Base-by-base conservation (phyloP, 2,329 filamentous ascomycete species). In the Alternaria incomplexa region DNA sequence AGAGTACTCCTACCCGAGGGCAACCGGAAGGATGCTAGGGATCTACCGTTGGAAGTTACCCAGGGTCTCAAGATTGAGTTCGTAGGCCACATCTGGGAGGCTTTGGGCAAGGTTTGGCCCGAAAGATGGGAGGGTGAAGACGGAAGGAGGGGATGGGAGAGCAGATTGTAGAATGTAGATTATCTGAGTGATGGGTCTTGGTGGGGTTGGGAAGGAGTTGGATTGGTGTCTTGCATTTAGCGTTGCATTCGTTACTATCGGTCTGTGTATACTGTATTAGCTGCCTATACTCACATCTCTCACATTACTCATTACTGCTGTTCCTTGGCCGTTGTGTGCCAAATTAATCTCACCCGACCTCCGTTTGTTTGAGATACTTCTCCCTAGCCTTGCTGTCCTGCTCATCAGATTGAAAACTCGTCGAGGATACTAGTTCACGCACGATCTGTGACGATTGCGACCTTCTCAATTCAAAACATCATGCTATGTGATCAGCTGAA, bases 31-130 rank as follows among this genome's bases (percentile, higher is more conserved):
- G 96, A 99, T 77, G 91, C 92, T 62, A 92, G 91, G 80, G 95
- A 98, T 81, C 84, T 98, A 58, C 96, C 96, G 0, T 86, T 91
- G 66, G 96, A 99, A 82, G 96, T 99, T 53, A 91, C 90, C 79
- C 87, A 92, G 73, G 94, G 93, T 0, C 80, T 99, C 64, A 88
- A 95, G 77, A 97, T 99, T 76, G 87, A 97, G 67, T 92, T 93
- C 80, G 93, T 99, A 67, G 93, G 92, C 66, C 91, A 97, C 79
- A 95, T 98, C 65, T 97, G 93, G 93, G 95, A 98, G 81, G 95
- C 93, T 25, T 89, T 99, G 78, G 89, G 91, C 62, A 85, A 91
- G 67, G 91, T 99, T 68, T 99, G 96, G 96, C 96, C 96, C 2
- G 93, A 97, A 72, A 90, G 93, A 91, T 93, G 20, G 89, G 90